These are phyloP conservation scores for Flaveria linearis DNA, from an alignment of 129 eudicot genomes.

Conservation along the genomic window DNA sequence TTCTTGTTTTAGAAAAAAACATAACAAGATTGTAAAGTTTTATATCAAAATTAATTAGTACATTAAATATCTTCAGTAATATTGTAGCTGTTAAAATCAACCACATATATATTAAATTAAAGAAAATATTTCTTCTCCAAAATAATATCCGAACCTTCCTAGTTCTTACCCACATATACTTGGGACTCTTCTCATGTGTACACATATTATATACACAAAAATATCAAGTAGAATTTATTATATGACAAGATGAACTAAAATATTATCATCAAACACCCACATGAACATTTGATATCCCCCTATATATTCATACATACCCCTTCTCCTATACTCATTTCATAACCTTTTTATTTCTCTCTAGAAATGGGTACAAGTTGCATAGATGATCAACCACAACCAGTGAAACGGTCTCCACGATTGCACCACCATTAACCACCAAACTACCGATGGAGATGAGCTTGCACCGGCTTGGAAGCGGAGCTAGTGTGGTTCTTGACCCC, in stretches of 20 bases:
- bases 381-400: conserved; percentile 59
- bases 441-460: conserved; percentile 27
- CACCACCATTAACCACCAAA: conserved; percentile 17
- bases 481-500: conserved; percentile 51
- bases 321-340: conserved; percentile 24
- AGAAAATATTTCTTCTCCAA: not conserved
- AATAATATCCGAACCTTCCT: conserved; percentile 58
- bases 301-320: conserved; percentile 47
- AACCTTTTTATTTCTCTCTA: conserved; percentile 24
- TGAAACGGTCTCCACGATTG: conserved; percentile 24
- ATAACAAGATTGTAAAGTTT: no score
- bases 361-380: conserved; percentile 56
- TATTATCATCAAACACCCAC: conserved; percentile 32
- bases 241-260: conserved; percentile 36
- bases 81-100: no score
- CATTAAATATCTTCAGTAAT: no score
- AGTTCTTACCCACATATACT: conserved; percentile 46
- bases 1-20: no score
- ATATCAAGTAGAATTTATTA: conserved; percentile 37
- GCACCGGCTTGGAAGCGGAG: conserved; percentile 50
- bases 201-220: not conserved
- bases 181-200: conserved; percentile 24
- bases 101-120: not conserved
- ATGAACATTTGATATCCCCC: conserved; percentile 30
- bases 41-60: no score